Base-by-base conservation (phyloP, 2,329 filamentous ascomycete genomes). In the Sclerotinia glacialis region DNA sequence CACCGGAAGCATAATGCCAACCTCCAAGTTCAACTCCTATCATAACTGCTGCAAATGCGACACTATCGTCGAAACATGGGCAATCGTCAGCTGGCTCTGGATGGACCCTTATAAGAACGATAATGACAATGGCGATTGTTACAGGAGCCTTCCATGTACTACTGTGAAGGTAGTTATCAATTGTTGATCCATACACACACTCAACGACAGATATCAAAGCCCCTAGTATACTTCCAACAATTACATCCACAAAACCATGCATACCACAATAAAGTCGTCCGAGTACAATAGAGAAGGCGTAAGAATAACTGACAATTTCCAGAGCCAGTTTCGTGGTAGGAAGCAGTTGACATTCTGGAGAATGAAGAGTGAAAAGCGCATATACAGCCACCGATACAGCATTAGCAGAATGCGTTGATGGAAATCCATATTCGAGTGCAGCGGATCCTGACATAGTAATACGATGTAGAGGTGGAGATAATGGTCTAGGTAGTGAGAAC, bases 391-490 rank as follows among this genome's bases (percentile, higher is more conserved):
- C 94, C 0, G 94, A 97, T 8, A 98, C 91, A 2, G 95, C 95
- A 77, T 99, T 99, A 59, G 95, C 95, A 18, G 93, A 97, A 77
- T 99, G 95, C 0, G 95, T 98, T 11, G 93, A 97, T 0, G 95
- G 95, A 73, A 98, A 98, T 26, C 95, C 95, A 76, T 99, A 99
- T 76, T 99, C 95, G 65, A 99, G 85, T 12, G 94, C 93, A 4
- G 92, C 93, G 6, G 92, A 97, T 4, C 93, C 93, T 61, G 94
- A 98, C 93, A 97, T 97, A 71, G 93, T 97, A 77, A 99, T 98
- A 64, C 95, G 88, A 68, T 96, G 89, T 21, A 99, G 83, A 1
- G 95, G 95, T 26, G 95, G 95, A 5, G 93, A 97, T 28, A 98
- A 81, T 1, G 95, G 95, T 37, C 95, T 87, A 18, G 95, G 95